These are phyloP conservation scores for Ustilago shanxiensis DNA, from an alignment of 1,284 basidiomycete species.

Conservation along the genomic window DNA sequence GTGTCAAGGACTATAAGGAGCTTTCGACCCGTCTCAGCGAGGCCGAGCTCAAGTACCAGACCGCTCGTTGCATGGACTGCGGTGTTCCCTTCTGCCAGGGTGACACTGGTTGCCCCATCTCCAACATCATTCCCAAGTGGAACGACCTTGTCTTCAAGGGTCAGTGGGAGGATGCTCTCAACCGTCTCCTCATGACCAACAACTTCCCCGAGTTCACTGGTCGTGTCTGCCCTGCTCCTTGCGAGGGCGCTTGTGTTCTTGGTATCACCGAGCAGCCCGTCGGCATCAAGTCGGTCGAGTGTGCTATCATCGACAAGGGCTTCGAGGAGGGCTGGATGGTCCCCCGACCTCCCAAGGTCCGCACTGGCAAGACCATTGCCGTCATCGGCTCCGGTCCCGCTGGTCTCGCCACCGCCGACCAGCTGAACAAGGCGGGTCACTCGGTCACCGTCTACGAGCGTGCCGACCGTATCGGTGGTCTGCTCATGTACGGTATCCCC, in stretches of 20 bases:
- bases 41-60: slow-evolving; percentile 68
- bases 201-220: slow-evolving; percentile 69
- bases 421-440: slow-evolving; percentile 68
- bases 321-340: slow-evolving; percentile 67
- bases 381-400: slow-evolving; percentile 67
- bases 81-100: slow-evolving; percentile 69
- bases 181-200: slow-evolving; percentile 67
- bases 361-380: slow-evolving; percentile 68
- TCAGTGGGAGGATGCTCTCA: slow-evolving; percentile 67
- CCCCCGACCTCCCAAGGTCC: slow-evolving; percentile 59
- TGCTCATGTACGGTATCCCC: slow-evolving; percentile 68
- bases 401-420: slow-evolving; percentile 64
- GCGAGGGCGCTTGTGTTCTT: slow-evolving; percentile 67
- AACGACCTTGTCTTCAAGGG: slow-evolving; percentile 70
- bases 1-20: slow-evolving; percentile 67
- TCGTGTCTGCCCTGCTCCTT: slow-evolving; percentile 69
- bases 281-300: slow-evolving; percentile 68
- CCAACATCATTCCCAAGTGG: slow-evolving; percentile 69
- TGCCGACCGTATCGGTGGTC: slow-evolving; percentile 65
- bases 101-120: slow-evolving; percentile 68
- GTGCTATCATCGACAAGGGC: slow-evolving; percentile 68
- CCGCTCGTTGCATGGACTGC: slow-evolving; percentile 69
- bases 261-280: slow-evolving; percentile 67
- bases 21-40: slow-evolving; percentile 65
- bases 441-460: slow-evolving; percentile 69